Base-by-base conservation (phyloP, 2,329 filamentous ascomycete genomes). In the Fusarium ambrosium region DNA sequence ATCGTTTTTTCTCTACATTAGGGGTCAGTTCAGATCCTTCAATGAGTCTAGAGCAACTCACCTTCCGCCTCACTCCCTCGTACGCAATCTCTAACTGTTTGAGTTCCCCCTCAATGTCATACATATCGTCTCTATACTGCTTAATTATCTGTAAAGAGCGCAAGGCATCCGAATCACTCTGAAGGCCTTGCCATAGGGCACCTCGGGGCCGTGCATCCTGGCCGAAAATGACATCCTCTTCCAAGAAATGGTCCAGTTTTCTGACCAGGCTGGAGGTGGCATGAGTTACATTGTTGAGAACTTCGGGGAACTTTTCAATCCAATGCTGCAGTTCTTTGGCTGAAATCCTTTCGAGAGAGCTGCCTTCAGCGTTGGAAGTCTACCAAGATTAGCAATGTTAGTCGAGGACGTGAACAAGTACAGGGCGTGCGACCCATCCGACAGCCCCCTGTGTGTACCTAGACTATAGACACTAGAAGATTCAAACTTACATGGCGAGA, bases 141-240 rank as follows among this genome's bases (percentile, higher is more conserved):
- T 24, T 58, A 1, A 72, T 61, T 3, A 4, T 29, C 1, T 32
- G 32, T 13, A 75, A 27, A n/a, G 58, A 41, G 3, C 58, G 62
- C 1, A 62, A 7, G 1, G 67, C 70, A 8, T 24, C 6, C 2
- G 18, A 1, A 3, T 76, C 65, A 2, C 4, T 10, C 20, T 36
- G 39, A 1, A 74, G 14, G 11, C 69, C 60, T n/a, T 27, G 29
- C 24, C 68, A 73, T 8, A 74, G 20, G 2, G 16, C 13, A 1
- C 70, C 63, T 13, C 51, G 62, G 1, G 72, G 72, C 1, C 62
- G 11, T 8, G 59, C 60, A 20, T 73, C 34, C 16, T 13, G 4
- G 20, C 20, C 18, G 2, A 68, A 2, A 0, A 39, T 34, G 2
- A 66, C 45, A 1, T 63, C 34, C 1, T 60, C 2, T 0, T 2